Percentiles rank a stretch among this genome's conserved stretches.
Conservation (phyloP, 148 eudicot species). For the Vaccinium corymbosum region DNA sequence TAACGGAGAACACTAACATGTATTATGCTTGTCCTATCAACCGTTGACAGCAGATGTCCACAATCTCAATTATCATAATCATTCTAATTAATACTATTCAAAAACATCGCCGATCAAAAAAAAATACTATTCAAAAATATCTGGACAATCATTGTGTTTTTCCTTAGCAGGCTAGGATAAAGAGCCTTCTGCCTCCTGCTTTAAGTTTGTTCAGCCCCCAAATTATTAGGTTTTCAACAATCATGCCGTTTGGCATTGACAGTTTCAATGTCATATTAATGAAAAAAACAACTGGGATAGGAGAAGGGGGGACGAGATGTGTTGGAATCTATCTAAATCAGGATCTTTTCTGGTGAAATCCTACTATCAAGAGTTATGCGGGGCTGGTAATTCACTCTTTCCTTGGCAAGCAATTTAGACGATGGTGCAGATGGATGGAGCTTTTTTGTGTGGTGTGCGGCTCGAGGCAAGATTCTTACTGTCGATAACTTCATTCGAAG, state of each 20-base stretch:
- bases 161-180: not conserved
- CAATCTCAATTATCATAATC: not conserved
- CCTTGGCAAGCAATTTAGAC: too few relatives aligned
- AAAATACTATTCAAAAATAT: not conserved
- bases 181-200: not conserved
- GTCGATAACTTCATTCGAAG: too few relatives aligned
- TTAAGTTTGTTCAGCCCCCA: not conserved
- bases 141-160: not conserved
- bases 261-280: not conserved
- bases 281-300: not conserved
- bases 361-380: too few relatives aligned
- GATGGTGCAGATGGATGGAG: too few relatives aligned
- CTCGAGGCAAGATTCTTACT: too few relatives aligned
- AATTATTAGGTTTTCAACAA: not conserved
- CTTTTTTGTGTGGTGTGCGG: too few relatives aligned
- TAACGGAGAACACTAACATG: not conserved
- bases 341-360: too few relatives aligned
- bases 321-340: too few relatives aligned
- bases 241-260: not conserved
- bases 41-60: not conserved
- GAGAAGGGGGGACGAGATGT: too few relatives aligned
- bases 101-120: not conserved
- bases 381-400: too few relatives aligned
- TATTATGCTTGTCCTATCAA: not conserved
- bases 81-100: not conserved